Base-by-base conservation (phyloP, 2,329 filamentous ascomycete species). In the Penicillium sp. region DNA sequence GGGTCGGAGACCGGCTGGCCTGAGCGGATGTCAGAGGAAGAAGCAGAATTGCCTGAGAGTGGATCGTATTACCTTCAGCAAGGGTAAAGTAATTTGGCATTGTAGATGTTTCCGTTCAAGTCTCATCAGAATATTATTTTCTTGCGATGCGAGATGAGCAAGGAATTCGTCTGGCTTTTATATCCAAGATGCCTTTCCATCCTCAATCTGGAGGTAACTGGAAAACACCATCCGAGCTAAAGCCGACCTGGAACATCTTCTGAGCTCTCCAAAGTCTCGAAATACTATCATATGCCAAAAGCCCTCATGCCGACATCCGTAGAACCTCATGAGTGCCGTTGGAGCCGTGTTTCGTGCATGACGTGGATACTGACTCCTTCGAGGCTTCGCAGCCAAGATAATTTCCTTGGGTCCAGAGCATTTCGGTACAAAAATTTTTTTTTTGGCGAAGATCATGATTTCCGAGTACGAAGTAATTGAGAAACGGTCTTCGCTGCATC, bases 1-100 rank as follows among this genome's bases (percentile, higher is more conserved):
- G 69, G 65, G 57, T 72, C 53, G 25, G 56, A 22, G 51, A 72
- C 17, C 56, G 71, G 64, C 52, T 69, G 71, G 50, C 71, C 71
- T 73, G 37, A 22, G 8, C 31, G 47, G 50, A 42, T 43, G 15
- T 53, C 28, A 45, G 31, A 31, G n/a, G n/a, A 8, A 10, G 20
- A 38, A 3, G 14, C n/a, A 39, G 3, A 38, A 12, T 50, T 15
- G 43, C 43, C n/a, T 15, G 4, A n/a, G 8, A 5, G 43, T 15
- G 14, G 15, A 47, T 4, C 22, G 28, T 14, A 25, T 8, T 63
- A 71, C 70, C 70, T 62, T 72, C 70, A 7, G 69, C 69, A 31
- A 72, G 52, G 10, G 70, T 72, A 22, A 67, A 72, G 15, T 28
- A 25, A 31, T 14, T 47, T 14, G 43, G 25, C 43, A 47, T 47